These are phyloP conservation scores for Trametes polyzona DNA, from an alignment of 1,284 basidiomycete genomes.

Conservation along the genomic window DNA sequence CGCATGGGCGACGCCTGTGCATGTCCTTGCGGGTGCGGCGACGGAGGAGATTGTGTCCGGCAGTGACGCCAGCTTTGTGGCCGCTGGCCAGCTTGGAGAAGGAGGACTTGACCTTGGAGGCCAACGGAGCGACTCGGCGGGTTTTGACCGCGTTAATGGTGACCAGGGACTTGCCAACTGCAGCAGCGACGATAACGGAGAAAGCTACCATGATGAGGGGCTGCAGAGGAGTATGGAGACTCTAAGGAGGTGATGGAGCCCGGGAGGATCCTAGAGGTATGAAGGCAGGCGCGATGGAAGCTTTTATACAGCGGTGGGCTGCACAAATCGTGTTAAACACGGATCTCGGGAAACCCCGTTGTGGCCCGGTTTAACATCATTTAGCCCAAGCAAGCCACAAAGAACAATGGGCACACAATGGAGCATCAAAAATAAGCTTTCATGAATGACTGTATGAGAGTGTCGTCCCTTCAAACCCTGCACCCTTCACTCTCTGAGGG, in stretches of 20 bases:
- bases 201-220: neutral
- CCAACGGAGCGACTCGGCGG: neutral
- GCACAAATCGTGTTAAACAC: constrained; percentile 1
- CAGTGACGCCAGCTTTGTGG: neutral
- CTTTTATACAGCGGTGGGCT: neutral
- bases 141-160: neutral
- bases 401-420: neutral
- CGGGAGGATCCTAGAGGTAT: neutral
- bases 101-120: constrained; percentile 10
- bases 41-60: neutral
- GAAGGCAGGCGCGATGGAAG: neutral
- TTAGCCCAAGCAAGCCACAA: neutral
- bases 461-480: neutral
- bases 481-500: neutral
- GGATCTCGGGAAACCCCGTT: neutral
- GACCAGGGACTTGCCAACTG: neutral
- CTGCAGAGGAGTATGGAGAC: neutral
- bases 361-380: neutral
- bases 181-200: neutral
- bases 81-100: constrained; percentile 1
- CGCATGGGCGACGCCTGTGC: neutral
- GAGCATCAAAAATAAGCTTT: neutral
- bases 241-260: neutral
- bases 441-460: neutral
- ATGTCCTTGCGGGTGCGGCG: neutral